These are phyloP conservation scores for Nigrospora oryzae DNA, from an alignment of 2,329 filamentous ascomycete species.

Conservation along the genomic window DNA sequence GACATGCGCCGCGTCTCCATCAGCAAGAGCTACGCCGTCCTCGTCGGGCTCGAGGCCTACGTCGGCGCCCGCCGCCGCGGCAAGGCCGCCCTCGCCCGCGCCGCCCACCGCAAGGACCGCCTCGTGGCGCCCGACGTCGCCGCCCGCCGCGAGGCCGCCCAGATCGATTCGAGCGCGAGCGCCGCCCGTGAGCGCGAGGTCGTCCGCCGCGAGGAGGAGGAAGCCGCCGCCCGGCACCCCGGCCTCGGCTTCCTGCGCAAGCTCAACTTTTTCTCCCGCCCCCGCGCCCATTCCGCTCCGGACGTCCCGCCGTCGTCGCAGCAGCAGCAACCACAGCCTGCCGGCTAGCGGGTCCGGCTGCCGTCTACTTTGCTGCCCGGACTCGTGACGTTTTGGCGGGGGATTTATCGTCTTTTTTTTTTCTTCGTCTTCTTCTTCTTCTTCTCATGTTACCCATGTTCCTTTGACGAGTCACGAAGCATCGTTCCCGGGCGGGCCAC, in stretches of 20 bases:
- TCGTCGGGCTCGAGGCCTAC: constrained; percentile 78
- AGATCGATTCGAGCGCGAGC: background rate
- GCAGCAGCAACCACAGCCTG: background rate
- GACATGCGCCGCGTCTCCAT: constrained; percentile 76
- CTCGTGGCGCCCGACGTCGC: background rate
- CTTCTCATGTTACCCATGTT: too few relatives aligned
- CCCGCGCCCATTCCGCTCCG: too few relatives aligned
- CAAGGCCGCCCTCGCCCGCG: background rate
- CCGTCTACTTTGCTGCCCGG: constrained; percentile 6
- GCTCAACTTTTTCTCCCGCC: background rate
- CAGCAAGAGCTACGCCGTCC: constrained; percentile 71
- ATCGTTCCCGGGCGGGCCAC: too few relatives aligned
- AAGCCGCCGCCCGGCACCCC: background rate
- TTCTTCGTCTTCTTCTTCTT: too few relatives aligned
- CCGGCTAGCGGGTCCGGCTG: background rate
- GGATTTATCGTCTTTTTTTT: too few relatives aligned
- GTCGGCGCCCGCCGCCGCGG: constrained; percentile 39
- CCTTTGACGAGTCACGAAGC: too few relatives aligned
- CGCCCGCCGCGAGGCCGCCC: background rate
- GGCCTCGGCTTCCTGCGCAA: background rate
- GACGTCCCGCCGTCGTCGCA: constrained; percentile 7
- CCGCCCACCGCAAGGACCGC: background rate
- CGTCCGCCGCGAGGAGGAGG: background rate
- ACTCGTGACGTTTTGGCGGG: background rate
- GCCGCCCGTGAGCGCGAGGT: constrained; percentile 1